Evolutionary conservation across 2,329 filamentous ascomycete species (phyloP), one percentile per base, ranked within the genome.

Genomic region (Diaporthe vaccinii): DNA sequence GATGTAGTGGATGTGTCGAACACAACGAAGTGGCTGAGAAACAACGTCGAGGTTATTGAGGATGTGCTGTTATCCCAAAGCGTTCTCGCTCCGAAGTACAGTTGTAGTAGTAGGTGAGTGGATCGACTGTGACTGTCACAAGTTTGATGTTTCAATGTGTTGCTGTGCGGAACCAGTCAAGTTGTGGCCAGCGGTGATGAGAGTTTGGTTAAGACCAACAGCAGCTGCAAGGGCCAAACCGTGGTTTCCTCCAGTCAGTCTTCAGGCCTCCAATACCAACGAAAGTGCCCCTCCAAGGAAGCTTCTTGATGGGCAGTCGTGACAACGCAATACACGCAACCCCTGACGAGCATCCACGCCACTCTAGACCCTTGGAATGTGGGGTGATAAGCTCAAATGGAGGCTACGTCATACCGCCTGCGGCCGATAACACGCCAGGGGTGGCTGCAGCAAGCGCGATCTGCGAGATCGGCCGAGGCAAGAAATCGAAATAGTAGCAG

Each of bases 401-500:
- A 22, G 31, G 14, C 49, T 71, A 71, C 68, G 68, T 71, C 68
- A 71, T n/a, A 7, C 12, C 20, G 25, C 17, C 3, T n/a, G 12
- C 31, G 1, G 6, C 31, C 22, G 69, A 62, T 53, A 44, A 6
- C 70, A 62, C 70, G 25, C 46, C 57, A 14, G 57, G 70, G 46
- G 70, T 73, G 70, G 39, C 15, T 28, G 9, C 46, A 73, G 46
- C n/a, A 36, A 0, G 3, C 20, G 22, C 22, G 15, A 72, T n/a
- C 14, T 72, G 57, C 70, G 70, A 51, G 25, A 72, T 62, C 70
- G 70, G 70, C 70, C 31, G 36, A 36, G 57, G 58, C 46, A 53
- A 59, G 36, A 62, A 49, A 62, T 72, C 41, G 36, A 39, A 61
- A 14, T n/a, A 53, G 53, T 17, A 14, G 34, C 65, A 55, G 46